These are phyloP conservation scores for Jasminum sambac DNA, from an alignment of 257 asterid species.

Conservation along the genomic window DNA sequence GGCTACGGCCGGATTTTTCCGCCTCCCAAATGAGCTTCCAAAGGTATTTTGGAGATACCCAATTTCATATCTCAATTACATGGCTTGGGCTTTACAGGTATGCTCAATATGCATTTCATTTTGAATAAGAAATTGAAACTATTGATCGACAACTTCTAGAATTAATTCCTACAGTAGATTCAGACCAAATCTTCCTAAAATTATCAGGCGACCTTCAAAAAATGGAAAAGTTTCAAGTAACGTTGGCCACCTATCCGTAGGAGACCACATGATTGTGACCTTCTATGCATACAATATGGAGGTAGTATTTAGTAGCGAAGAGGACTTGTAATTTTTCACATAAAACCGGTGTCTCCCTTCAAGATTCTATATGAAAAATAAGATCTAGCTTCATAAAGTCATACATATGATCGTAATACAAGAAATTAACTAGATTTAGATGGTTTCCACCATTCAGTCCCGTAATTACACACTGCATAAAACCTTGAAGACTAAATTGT, in stretches of 20 bases:
- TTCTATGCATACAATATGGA: too few species aligned
- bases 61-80: constrained; percentile 72
- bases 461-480: not conserved
- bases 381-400: not conserved
- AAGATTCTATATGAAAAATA: not conserved
- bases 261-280: too few species aligned
- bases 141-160: not conserved
- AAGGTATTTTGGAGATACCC: constrained; percentile 76
- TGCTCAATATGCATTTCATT: not conserved
- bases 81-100: constrained; percentile 88
- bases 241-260: too few species aligned
- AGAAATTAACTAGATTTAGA: not conserved
- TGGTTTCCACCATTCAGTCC: not conserved
- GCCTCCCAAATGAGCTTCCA: constrained; percentile 65
- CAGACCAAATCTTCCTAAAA: not conserved
- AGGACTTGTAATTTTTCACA: not conserved
- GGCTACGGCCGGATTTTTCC: constrained; percentile 88
- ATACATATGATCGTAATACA: not conserved
- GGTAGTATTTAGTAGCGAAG: too few species aligned
- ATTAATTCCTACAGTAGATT: not conserved
- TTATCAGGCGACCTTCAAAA: not conserved
- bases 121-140: not conserved
- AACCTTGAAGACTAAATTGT: not conserved
- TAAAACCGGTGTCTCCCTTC: not conserved
- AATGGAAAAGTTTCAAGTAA: too few species aligned